Evolutionary conservation across 345 rosid species (phyloP), one percentile per base, ranked within the genome.

Genomic region (Lenwebbia sp.): DNA sequence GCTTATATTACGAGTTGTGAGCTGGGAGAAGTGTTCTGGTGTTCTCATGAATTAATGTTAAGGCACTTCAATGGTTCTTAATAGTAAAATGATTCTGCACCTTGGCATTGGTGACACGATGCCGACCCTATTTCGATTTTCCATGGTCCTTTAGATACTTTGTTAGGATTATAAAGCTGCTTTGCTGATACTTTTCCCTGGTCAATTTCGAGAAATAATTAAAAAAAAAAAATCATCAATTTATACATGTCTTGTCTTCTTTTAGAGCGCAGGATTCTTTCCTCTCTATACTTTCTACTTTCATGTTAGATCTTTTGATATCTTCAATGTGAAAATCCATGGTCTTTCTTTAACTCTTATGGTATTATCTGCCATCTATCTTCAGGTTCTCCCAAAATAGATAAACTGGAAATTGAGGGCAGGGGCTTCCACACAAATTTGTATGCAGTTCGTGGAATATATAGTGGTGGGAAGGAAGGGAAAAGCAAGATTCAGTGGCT

Each of bases 401-500:
- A 92, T 88, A 97, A 95, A 92, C 93, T 97, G 88, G 98, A 96
- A 92, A 97, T 96, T 87, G 99, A 96, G 89, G 99, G 99, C 54
- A 89, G 94, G 90, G 98, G 99, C 54, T 96, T 93, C 83, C 99
- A 96, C 88, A 95, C 99, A 81, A 97, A 97, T 86, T 93, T 97
- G 83, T 97, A 94, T 92, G 96, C 95, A 88, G 93, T 97, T 86
- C 89, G 91, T 78, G 97, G 99, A 83, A 87, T 87, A 90, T 97
- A 97, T 88, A 93, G 92, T 90, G 99, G 99, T 88, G 99, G 98
- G 90, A 96, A 90, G 89, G 99, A 97, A 93, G 99, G 98, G 8
- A 96, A 96, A 92, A 96, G 98, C 90, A 95, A 92, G 90, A 94
- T 97, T 84, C 99, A 96, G 74, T 97, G 99, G 99, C 98, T 96